Conservation (phyloP, 805 yeast genomes). For the Starmerella powellii region DNA sequence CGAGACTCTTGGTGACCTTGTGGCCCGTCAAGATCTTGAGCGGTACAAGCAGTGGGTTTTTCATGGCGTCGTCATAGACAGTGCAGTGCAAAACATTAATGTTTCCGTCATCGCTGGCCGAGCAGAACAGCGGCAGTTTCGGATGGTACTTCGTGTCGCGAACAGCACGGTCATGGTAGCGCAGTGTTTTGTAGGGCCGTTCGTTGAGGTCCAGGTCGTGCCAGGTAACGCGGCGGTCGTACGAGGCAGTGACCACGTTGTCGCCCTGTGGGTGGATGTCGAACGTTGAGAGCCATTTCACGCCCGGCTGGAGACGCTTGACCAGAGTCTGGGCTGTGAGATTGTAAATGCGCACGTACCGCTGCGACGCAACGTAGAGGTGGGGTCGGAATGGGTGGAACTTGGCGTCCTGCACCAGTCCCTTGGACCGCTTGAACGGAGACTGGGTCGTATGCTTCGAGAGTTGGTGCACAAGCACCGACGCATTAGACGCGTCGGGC, state of each 20-base stretch:
- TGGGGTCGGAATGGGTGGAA: conserved; percentile 96
- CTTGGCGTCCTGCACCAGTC: conserved; percentile 88
- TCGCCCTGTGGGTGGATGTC: conserved; percentile 97
- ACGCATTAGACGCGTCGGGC: conserved; percentile 79
- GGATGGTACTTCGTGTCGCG: conserved; percentile 80
- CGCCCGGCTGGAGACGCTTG: conserved; percentile 87
- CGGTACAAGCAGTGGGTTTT: conserved; percentile 91
- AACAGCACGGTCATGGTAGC: conserved; percentile 93
- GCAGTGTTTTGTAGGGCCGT: conserved; percentile 87
- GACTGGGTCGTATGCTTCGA: conserved; percentile 92
- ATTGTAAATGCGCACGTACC: conserved; percentile 84
- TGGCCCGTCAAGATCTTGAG: conserved; percentile 90
- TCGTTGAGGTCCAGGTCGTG: conserved; percentile 82
- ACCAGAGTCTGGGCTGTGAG: conserved; percentile 71
- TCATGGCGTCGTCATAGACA: conserved; percentile 88
- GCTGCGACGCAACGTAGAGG: conserved; percentile 83
- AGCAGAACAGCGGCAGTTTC: conserved; percentile 77
- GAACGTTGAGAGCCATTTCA: conserved; percentile 81
- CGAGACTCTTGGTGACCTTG: conserved; percentile 62
- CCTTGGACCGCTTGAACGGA: conserved; percentile 86
- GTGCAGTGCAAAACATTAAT: conserved; percentile 94
- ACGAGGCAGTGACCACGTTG: conserved; percentile 81
- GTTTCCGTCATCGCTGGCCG: conserved; percentile 88
- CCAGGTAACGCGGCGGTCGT: conserved; percentile 92
- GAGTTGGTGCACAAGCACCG: conserved; percentile 87